Percentiles rank a stretch among this genome's conserved stretches.
Evolutionary conservation across 106 monocot species (phyloP).

Genomic region (Platanthera zijinensis): DNA sequence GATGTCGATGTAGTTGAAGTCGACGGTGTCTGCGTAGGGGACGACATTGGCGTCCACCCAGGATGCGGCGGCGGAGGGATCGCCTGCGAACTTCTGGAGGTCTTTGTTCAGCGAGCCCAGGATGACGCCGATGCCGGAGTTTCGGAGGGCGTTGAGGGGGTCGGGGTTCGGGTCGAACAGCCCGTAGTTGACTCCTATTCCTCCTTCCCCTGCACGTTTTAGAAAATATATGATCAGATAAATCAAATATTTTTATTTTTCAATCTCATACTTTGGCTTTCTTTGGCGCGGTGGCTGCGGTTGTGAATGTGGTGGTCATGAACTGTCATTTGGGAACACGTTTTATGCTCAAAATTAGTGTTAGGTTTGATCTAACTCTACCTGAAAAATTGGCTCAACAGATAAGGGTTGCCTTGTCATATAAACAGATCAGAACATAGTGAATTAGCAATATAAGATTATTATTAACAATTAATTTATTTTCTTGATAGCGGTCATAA

Average conservation of each 20-base stretch:
- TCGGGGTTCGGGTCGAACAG: conserved; percentile 24
- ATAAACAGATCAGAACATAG: too few relatives aligned
- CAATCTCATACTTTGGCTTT: too few relatives aligned
- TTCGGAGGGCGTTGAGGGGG: conserved; percentile 13
- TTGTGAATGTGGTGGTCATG: too few relatives aligned
- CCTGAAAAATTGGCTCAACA: too few relatives aligned
- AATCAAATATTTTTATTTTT: neutral
- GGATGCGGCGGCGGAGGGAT: conserved; percentile 7
- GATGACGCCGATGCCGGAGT: conserved; percentile 17
- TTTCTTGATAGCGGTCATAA: too few relatives aligned
- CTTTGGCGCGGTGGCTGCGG: neutral
- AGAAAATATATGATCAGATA: neutral
- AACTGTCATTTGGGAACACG: too few relatives aligned
- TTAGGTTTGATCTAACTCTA: too few relatives aligned
- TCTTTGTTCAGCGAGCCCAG: conserved; percentile 23
- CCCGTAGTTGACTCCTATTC: conserved; percentile 33
- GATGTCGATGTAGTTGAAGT: conserved; percentile 46
- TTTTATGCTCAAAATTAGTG: too few relatives aligned
- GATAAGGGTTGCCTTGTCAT: too few relatives aligned
- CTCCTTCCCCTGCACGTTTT: neutral
- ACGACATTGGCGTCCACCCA: conserved; percentile 24
- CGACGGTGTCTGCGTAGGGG: conserved; percentile 9
- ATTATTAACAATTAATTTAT: too few relatives aligned
- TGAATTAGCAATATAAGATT: too few relatives aligned
- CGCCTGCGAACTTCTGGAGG: conserved; percentile 15